These are phyloP conservation scores for Ophiocordyceps camponoti-leonardi DNA, from an alignment of 2,329 filamentous ascomycete species.

Conservation along the genomic window DNA sequence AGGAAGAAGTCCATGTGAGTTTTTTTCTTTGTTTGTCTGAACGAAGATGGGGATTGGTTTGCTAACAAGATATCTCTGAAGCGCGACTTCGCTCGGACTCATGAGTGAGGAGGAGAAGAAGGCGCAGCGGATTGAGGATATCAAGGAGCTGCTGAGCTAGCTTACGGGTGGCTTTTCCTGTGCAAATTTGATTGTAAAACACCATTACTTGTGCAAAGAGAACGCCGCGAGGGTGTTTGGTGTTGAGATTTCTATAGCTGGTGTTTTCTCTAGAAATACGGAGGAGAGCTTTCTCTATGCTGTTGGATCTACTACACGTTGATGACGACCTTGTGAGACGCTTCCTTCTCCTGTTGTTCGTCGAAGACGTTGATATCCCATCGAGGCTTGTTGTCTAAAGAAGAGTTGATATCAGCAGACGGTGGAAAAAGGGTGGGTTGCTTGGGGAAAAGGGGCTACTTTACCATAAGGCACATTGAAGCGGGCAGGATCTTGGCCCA, in stretches of 20 bases:
- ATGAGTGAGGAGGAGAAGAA: conserved; percentile 91
- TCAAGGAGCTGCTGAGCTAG: conserved; percentile 68
- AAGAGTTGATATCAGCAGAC: neutral
- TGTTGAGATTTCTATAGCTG: neutral
- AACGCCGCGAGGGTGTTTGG: no score
- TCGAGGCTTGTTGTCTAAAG: conserved; percentile 23
- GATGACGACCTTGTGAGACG: conserved; percentile 27
- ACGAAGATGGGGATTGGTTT: conserved; percentile 3
- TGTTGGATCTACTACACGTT: conserved; percentile 7
- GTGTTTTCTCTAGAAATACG: neutral
- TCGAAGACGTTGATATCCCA: conserved; percentile 41
- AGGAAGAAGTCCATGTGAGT: conserved; percentile 90
- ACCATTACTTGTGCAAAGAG: no score
- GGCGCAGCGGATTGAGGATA: conserved; percentile 78
- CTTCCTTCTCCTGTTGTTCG: conserved; percentile 32
- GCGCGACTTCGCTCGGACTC: conserved; percentile 87
- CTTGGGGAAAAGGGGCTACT: conserved; percentile 14
- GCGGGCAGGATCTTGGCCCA: conserved; percentile 33
- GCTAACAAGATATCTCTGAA: conserved; percentile 16
- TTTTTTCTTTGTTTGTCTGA: neutral
- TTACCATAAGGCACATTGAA: conserved; percentile 24
- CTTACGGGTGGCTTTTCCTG: neutral
- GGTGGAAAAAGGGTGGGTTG: neutral
- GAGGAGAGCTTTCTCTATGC: neutral
- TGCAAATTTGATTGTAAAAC: no score